Percentiles rank a stretch among this genome's conserved stretches.
These are phyloP conservation scores for Leishmania aethiopica DNA, from an alignment of 208 protist species.

Conservation along the genomic window DNA sequence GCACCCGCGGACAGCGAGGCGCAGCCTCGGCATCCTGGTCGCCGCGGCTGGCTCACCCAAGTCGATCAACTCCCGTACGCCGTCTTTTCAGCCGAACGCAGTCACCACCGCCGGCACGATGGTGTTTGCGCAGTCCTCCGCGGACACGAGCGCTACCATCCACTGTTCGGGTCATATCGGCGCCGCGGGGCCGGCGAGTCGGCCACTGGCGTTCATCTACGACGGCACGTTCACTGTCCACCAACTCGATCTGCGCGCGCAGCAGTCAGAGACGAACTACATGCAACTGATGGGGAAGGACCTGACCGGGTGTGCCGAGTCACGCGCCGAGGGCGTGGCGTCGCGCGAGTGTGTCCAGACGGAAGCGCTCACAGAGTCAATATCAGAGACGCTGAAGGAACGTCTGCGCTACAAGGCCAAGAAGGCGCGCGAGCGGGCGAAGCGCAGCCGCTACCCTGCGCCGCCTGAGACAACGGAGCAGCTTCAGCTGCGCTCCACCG, in stretches of 20 bases:
- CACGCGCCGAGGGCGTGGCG: constrained; percentile 53
- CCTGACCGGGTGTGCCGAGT: constrained; percentile 67
- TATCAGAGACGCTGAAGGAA: constrained; percentile 53
- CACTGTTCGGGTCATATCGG: neutral
- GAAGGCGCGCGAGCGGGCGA: constrained; percentile 57
- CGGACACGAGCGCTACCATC: neutral
- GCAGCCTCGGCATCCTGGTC: neutral
- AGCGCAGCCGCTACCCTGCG: constrained; percentile 58
- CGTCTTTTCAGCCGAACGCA: neutral
- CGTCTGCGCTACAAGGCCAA: constrained; percentile 53
- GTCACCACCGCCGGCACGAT: neutral
- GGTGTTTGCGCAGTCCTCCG: neutral
- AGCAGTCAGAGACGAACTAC: constrained; percentile 73
- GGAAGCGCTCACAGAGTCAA: constrained; percentile 74
- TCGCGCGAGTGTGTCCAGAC: constrained; percentile 87
- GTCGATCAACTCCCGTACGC: neutral
- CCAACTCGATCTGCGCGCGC: constrained; percentile 54
- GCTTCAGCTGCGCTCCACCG: constrained; percentile 66
- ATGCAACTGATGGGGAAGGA: constrained; percentile 60
- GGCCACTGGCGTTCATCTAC: constrained; percentile 44
- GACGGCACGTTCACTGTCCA: constrained; percentile 75
- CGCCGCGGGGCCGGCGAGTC: neutral
- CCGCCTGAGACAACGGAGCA: constrained; percentile 67
- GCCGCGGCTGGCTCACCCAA: neutral
- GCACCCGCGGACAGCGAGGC: constrained; percentile 13